Conservation (phyloP, 306 rosid genomes). For the Neltuma alba region DNA sequence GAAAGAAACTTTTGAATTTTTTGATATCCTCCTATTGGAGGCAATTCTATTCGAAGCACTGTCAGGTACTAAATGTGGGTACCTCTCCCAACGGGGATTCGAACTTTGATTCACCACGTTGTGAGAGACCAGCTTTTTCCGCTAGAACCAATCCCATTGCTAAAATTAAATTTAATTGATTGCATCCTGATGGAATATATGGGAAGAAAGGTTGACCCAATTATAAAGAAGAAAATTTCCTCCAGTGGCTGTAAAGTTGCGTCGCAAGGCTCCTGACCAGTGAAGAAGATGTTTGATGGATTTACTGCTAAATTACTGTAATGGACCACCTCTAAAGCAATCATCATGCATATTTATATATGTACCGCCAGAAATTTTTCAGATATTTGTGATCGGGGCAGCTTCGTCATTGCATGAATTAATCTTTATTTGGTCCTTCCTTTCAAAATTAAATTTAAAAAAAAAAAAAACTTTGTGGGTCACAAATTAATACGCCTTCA, state of each 20-base stretch:
- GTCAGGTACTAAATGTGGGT: no score
- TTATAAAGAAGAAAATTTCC: constrained; percentile 44
- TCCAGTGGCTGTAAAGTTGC: constrained; percentile 33
- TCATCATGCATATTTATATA: constrained; percentile 26
- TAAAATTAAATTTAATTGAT: constrained; percentile 24
- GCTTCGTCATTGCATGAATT: constrained; percentile 43
- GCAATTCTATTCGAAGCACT: no score
- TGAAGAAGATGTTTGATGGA: constrained; percentile 41
- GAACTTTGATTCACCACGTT: no score
- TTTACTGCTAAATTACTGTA: constrained; percentile 40
- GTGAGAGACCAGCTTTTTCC: no score
- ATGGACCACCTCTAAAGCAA: constrained; percentile 57
- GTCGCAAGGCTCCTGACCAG: constrained; percentile 41
- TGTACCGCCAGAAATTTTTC: constrained; percentile 38
- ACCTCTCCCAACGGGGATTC: no score
- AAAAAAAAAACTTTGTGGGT: constrained; percentile 14
- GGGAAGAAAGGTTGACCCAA: constrained; percentile 26
- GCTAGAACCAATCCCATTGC: no score
- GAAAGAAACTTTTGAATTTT: no score
- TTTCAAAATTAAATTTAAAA: constrained; percentile 35
- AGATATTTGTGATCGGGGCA: constrained; percentile 41
- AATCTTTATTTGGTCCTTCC: constrained; percentile 45
- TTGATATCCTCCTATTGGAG: no score
- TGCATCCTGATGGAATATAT: constrained; percentile 4
- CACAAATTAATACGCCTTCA: constrained; percentile 17